Evolutionary conservation across 768 basidiomycete genomes (phyloP), one percentile per base, ranked within the genome.

Genomic region (Macrolepiota fuliginosa): DNA sequence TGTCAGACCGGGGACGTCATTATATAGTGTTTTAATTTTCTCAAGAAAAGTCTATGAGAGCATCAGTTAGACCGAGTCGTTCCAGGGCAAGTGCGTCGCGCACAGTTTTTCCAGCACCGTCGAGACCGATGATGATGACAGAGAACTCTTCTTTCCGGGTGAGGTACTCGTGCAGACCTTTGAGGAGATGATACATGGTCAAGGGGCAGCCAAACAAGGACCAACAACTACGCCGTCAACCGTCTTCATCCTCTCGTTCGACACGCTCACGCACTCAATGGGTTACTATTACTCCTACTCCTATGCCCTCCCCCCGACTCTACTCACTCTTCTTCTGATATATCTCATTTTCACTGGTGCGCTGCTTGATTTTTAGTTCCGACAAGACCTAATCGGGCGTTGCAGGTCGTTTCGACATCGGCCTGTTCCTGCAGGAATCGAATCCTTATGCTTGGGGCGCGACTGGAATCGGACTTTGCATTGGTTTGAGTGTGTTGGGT

Each of bases 401-500:
- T 91, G 6, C 92, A 64, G 92, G 94, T 73, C 86, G 90, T 1
- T 96, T 98, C 87, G 94, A 98, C 71, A 87, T 94, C 64, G 96
- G 96, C 42, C 86, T 87, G 52, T 98, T 95, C 80, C 83, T 98
- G 25, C 95, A 96, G 72, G 92, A 97, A 78, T 87, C 92, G 27
- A 94, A 88, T 71, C 96, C 96, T 0, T 98, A 92, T 74, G 86
- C 89, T 39, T 98, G 94, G 94, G 96, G 89, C 0, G 81, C 93
- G 50, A 85, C 88, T 2, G 97, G 97, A 10, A 90, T 98, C 39
- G 95, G 92, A 17, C 79, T 98, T 45, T 96, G 94, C 68, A 93
- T 96, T 56, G 97, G 97, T 3, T 72, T 98, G 56, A 95, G 93
- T 69, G 95, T 97, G 2, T 77, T 94, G 2, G 97, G 96, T 62